phyloP scores from a whole-genome alignment of 148 eudicot species.

The Fagopyrum tataricum region DNA sequence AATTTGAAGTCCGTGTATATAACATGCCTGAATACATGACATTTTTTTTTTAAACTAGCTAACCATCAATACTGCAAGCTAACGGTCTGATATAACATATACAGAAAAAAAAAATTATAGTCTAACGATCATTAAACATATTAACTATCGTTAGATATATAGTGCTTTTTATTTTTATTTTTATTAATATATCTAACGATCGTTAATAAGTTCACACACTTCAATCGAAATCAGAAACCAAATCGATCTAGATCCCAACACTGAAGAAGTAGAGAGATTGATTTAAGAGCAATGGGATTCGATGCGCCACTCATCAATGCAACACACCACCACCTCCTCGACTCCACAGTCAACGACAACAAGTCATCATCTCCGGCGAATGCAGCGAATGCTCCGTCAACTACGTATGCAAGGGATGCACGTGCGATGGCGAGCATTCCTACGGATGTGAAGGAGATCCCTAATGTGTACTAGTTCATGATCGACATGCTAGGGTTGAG shows the following conservation, averaged over 20 bases:
- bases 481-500: constrained; percentile 74
- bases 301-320: constrained; percentile 44
- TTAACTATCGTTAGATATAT: too few relatives aligned
- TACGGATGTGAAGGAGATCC: constrained; percentile 57
- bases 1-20: too few relatives aligned
- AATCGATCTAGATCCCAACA: neutral
- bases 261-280: constrained; percentile 36
- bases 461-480: constrained; percentile 43
- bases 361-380: neutral
- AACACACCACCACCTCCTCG: constrained; percentile 43
- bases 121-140: too few relatives aligned
- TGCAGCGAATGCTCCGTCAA: constrained; percentile 17
- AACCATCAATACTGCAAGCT: too few relatives aligned
- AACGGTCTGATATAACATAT: too few relatives aligned
- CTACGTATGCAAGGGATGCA: constrained; percentile 49
- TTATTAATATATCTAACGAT: too few relatives aligned
- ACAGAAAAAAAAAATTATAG: too few relatives aligned
- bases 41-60: too few relatives aligned
- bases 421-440: constrained; percentile 60
- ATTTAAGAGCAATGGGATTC: constrained; percentile 37
- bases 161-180: too few relatives aligned
- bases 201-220: neutral
- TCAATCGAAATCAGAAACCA: neutral
- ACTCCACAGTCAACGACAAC: constrained; percentile 24
- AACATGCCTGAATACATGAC: too few relatives aligned